Base-by-base conservation (phyloP, 441 rosid species). In the Aleurites moluccanus region DNA sequence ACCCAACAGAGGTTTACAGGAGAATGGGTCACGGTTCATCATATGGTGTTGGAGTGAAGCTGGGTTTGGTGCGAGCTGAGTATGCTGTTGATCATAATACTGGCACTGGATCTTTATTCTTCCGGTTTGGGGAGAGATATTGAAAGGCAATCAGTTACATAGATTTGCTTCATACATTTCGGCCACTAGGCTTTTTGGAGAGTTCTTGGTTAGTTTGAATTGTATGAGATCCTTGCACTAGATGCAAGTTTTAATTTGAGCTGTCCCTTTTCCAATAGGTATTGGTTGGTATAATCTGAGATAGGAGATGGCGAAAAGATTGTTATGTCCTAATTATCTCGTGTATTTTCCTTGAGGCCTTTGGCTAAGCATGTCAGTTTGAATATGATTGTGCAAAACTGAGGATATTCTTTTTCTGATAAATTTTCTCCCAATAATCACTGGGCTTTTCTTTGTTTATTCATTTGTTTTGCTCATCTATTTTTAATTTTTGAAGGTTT, bases 21-120 rank as follows among this genome's bases (percentile, higher is more conserved):
- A 88, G 99, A 82, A 80, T 84, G 94, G 99, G 99, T 40, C 90
- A 88, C 0, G 99, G 99, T 75, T 95, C 99, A 11, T 95, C 99
- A 0, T 93, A 95, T 67, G 99, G 99, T 64, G 87, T 79, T 61
- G 98, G 98, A 11, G 89, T 85, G 72, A 91, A 95, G 85, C 84
- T 95, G 23, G 99, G 99, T 63, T 84, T 91, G 72, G 97, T 95
- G 20, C 82, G 99, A 30, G 98, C 98, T 10, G 98, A 95, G 82
- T 95, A 95, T 76, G 97, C 97, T 23, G 93, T 95, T 53, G 98
- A 93, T 84, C 97, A 95, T 75, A 93, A 95, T 80, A 91, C 87
- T 0, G 92, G 98, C 71, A 84, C 91, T 1, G 97, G 98, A 1
- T 92, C 98, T 15, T 67, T 93, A 11, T 93, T 95, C 82, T 92